Evolutionary conservation across 371 early-diverging fungal genomes (phyloP), one percentile per base, ranked within the genome.

Genomic region (Mucor circinelloides): DNA sequence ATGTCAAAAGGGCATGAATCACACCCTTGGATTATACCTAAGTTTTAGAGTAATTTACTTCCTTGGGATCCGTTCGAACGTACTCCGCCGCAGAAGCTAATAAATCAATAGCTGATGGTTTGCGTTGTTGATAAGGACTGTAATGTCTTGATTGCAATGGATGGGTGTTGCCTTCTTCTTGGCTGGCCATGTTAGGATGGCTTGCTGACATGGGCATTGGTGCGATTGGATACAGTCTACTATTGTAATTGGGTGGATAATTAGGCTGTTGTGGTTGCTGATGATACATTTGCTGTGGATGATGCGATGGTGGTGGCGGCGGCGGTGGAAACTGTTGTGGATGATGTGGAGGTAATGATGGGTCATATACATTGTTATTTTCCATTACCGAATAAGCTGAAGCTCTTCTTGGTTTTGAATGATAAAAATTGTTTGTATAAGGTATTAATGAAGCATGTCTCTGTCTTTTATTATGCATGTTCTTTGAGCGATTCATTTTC

Each of bases 401-500:
- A 8, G 60, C 55, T 54, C 67, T 60, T 54, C 67, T 36, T 59
- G 46, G 50, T 13, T 50, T 61, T 6, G 31, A 23, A 10, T 42
- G 62, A 50, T 58, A 46, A 12, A 50, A 50, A 6, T 13, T 50
- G 23, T 13, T 50, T 50, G 50, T 50, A 10, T 50, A 50, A 21
- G 50, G 50, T 63, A 63, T 63, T 30, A 66, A 48, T 15, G 59
- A 50, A 9, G 67, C 60, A 52, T 66, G 67, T 28, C 67, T 60
- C 4, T 66, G 67, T 52, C 52, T 48, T 10, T 32, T 46, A 13
- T 25, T 56, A 2, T 6, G 54, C 40, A 30, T 77, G 52, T 80
- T 87, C 80, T 63, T 66, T n/a, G 63, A 38, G 19, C 73, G 46
- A 66, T 94, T 95, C 34, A 89, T 85, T 76, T 95, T 95, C 7